phyloP scores from a whole-genome alignment of 1,284 basidiomycete species.

The Tylopilus sp. region DNA sequence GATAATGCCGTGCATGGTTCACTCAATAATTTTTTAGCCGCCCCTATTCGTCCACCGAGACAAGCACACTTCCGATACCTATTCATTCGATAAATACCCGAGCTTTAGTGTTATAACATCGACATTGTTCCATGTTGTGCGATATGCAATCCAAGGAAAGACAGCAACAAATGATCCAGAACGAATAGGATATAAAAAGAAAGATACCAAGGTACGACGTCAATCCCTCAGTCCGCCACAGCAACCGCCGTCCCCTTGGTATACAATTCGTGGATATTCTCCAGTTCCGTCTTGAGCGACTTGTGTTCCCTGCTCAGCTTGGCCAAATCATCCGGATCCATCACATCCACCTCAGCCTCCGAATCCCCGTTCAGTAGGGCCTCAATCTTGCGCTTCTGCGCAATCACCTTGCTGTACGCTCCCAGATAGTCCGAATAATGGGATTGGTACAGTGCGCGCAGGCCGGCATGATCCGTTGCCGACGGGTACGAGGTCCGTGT shows the following conservation, averaged over 20 bases:
- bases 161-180: neutral
- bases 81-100: neutral
- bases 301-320: constrained; percentile 56
- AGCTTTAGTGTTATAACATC: constrained; percentile 8
- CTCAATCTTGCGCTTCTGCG: constrained; percentile 60
- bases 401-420: constrained; percentile 56
- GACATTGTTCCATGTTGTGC: constrained; percentile 1
- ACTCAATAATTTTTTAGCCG: no score
- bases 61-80: no score
- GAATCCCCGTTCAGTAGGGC: constrained; percentile 49
- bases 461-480: constrained; percentile 57
- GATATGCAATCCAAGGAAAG: neutral
- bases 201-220: neutral
- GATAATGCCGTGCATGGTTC: no score
- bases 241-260: constrained; percentile 29
- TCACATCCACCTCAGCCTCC: constrained; percentile 52
- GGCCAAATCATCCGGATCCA: constrained; percentile 63
- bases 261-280: constrained; percentile 55
- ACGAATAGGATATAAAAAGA: neutral
- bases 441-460: constrained; percentile 63
- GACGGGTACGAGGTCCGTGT: constrained; percentile 46
- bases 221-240: constrained; percentile 19
- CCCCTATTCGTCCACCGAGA: no score
- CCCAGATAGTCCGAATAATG: constrained; percentile 63
- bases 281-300: constrained; percentile 57